Evolutionary conservation across 495 filamentous ascomycete genomes (phyloP), one percentile per base, ranked within the genome.

Genomic region (Lentithecium fluviatile): DNA sequence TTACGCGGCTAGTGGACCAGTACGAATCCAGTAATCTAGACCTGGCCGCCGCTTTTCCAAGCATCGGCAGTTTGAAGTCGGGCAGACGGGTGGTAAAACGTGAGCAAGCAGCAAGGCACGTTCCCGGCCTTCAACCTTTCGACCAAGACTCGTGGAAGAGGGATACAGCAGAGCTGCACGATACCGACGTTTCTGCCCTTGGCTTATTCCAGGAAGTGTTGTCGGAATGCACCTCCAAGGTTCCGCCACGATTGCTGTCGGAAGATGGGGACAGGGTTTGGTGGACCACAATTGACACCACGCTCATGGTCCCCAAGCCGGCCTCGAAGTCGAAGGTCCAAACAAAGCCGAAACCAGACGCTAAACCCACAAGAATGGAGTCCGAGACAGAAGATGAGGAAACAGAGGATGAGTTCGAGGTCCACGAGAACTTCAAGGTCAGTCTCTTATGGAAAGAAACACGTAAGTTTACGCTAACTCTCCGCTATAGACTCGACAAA

Each of bases 1-100:
- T 96, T 56, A 76, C 79, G 17, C 88, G 85, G 58, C 68, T 96
- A 21, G 76, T 89, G 8, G 90, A 95, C 70, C 90, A 89, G 65
- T 76, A 94, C n/a, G 87, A 90, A 57, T 75, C 82, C 0, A 80
- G 83, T 45, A 82, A 85, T 0, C 78, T 82, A 1, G 88, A 91
- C 26, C 72, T 93, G 5, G 82, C 83, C 13, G 77, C 82, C 21
- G 78, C 91, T 2, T 90, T 95, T 73, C 87, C 86, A 15, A 80
- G 83, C 15, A 80, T 83, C 19, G 43, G 21, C 37, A 68, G 68
- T 4, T 42, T 49, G 40, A 64, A 55, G 49, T 77, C 81, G 2
- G 79, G 52, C 71, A 75, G 53, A 79, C 72, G 56, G 58, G 1
- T 45, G 7, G 48, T 60, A 2, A 73, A 73, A 21, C 71, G 79